A percentile compares a stretch with the other conserved stretches of the same genome.
Conservation (phyloP, 139 green algal genomes). For the Ulvella scutata region DNA sequence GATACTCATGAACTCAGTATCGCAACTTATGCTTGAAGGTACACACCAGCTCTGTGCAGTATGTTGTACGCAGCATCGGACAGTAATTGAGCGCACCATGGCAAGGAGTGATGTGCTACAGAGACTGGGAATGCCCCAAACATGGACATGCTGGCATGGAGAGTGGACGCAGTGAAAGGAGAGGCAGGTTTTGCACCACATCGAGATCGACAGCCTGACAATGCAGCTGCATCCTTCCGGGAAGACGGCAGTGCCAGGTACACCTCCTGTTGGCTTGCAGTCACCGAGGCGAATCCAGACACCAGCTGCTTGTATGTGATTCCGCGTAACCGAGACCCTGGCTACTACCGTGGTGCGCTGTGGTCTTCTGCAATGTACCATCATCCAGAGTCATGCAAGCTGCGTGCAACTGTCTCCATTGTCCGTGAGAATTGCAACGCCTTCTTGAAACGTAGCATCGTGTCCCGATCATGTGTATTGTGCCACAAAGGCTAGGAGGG, state of each 20-base stretch:
- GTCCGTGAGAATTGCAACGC: too few relatives aligned
- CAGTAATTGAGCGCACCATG: conserved; percentile 6
- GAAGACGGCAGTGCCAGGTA: conserved; percentile 33
- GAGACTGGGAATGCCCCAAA: conserved; percentile 33
- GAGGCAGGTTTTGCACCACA: conserved; percentile 39
- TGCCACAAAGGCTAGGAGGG: too few relatives aligned
- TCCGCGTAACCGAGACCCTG: background rate
- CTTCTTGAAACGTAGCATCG: too few relatives aligned
- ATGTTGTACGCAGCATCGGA: background rate
- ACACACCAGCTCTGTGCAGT: background rate
- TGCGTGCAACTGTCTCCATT: too few relatives aligned
- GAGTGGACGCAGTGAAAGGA: conserved; percentile 19
- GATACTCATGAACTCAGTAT: background rate
- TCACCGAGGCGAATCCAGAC: conserved; percentile 32
- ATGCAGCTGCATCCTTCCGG: conserved; percentile 31
- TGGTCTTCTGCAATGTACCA: conserved; percentile 12
- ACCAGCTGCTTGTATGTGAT: conserved; percentile 50
- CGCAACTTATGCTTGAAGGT: background rate
- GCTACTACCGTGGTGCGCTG: background rate
- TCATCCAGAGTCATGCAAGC: conserved; percentile 32
- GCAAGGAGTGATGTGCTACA: background rate
- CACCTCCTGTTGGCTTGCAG: conserved; percentile 31
- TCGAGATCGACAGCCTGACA: conserved; percentile 39
- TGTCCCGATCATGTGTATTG: too few relatives aligned
- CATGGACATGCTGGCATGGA: conserved; percentile 44